These are phyloP conservation scores for Cucurbita ficifolia DNA, from an alignment of 306 rosid genomes.

Conservation along the genomic window DNA sequence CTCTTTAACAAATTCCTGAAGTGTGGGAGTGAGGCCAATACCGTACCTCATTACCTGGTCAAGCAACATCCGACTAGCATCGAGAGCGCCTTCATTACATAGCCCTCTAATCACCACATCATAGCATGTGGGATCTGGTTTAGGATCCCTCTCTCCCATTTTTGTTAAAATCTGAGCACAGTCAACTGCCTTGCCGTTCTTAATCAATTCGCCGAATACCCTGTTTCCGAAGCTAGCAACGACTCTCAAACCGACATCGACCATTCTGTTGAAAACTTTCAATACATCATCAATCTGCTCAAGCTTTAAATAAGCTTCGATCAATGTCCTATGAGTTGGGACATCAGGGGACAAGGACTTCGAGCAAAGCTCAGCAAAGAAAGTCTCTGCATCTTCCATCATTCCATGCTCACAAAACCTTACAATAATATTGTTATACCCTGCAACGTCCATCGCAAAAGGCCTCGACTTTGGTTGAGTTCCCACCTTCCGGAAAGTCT, in stretches of 20 bases:
- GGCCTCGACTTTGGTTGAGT: conserved; percentile 53
- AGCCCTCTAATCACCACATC: conserved; percentile 82
- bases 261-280: conserved; percentile 63
- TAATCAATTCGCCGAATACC: conserved; percentile 61
- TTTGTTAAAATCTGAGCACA: conserved; percentile 67
- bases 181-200: conserved; percentile 48
- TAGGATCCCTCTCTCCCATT: conserved; percentile 89
- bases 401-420: conserved; percentile 64
- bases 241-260: conserved; percentile 71
- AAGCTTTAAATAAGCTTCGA: conserved; percentile 56
- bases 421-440: conserved; percentile 70
- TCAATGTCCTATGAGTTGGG: conserved; percentile 57
- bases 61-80: conserved; percentile 38
- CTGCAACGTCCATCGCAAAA: conserved; percentile 85
- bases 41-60: conserved; percentile 66
- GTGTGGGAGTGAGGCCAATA: conserved; percentile 53
- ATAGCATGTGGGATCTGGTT: conserved; percentile 75
- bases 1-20: conserved; percentile 36
- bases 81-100: conserved; percentile 44
- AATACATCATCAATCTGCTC: conserved; percentile 61
- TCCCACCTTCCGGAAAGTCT: conserved; percentile 71
- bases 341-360: conserved; percentile 80
- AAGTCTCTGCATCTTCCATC: conserved; percentile 52
- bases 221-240: conserved; percentile 64
- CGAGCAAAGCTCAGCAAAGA: conserved; percentile 55